Conservation (phyloP, 768 basidiomycete species). For the Boletus tylopilopsis region DNA sequence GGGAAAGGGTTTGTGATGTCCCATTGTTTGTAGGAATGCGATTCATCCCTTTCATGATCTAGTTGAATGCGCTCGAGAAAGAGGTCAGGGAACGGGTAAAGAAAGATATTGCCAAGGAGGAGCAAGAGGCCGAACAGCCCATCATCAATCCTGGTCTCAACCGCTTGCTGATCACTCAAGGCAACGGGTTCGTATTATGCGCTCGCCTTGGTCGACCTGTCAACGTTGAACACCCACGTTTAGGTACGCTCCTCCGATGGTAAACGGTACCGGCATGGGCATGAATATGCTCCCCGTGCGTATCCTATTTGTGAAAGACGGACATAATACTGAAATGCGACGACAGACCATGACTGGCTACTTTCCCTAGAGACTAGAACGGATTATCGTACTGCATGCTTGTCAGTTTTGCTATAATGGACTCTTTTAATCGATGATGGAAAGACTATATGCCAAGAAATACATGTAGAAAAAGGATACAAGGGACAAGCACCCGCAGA, state of each 20-base stretch:
- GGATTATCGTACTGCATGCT: slow-evolving; percentile 28
- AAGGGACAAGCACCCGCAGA: background rate
- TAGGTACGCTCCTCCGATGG: slow-evolving; percentile 59
- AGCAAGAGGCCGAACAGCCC: slow-evolving; percentile 79
- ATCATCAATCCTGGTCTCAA: slow-evolving; percentile 84
- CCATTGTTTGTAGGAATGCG: slow-evolving; percentile 3
- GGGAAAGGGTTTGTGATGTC: slow-evolving; percentile 58
- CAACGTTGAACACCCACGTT: slow-evolving; percentile 6
- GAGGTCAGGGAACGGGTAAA: slow-evolving; percentile 84
- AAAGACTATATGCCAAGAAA: slow-evolving; percentile 10
- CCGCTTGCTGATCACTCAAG: slow-evolving; percentile 68
- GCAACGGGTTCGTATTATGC: slow-evolving; percentile 46
- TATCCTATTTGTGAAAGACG: slow-evolving; percentile 3
- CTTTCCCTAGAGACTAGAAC: slow-evolving; percentile 15
- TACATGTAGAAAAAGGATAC: slow-evolving; percentile 6
- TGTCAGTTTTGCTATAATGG: slow-evolving; percentile 25
- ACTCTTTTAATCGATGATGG: slow-evolving; percentile 4
- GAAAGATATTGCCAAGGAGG: slow-evolving; percentile 86
- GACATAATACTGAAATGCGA: slow-evolving; percentile 6
- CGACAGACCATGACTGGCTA: slow-evolving; percentile 64
- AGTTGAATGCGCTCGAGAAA: slow-evolving; percentile 81
- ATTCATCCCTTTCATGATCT: slow-evolving; percentile 1
- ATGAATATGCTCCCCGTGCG: slow-evolving; percentile 59
- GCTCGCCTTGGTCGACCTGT: background rate
- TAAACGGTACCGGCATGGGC: slow-evolving; percentile 50